These are phyloP conservation scores for Myotisia sp. DNA, from an alignment of 2,329 filamentous ascomycete genomes.

Conservation along the genomic window DNA sequence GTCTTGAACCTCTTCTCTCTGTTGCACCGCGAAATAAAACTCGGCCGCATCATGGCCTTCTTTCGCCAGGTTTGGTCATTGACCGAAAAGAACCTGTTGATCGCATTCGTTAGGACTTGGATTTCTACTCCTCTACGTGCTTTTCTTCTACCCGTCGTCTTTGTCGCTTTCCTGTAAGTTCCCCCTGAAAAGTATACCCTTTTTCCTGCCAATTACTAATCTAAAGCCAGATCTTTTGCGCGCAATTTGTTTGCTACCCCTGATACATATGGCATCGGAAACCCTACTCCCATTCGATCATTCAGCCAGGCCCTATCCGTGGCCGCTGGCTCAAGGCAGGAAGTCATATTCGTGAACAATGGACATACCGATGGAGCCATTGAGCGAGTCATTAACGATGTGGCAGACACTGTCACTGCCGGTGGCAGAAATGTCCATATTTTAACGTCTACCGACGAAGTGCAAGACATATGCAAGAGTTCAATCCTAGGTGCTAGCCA, in stretches of 20 bases:
- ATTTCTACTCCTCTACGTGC: slow-evolving; percentile 42
- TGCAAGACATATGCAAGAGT: slow-evolving; percentile 50
- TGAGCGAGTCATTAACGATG: slow-evolving; percentile 49
- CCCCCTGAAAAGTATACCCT: background rate
- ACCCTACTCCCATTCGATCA: slow-evolving; percentile 45
- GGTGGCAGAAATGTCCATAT: slow-evolving; percentile 32
- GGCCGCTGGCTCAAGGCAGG: slow-evolving; percentile 47
- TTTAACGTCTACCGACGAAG: slow-evolving; percentile 40
- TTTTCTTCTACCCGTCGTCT: slow-evolving; percentile 43
- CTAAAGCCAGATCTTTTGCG: slow-evolving; percentile 54
- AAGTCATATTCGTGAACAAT: slow-evolving; percentile 65
- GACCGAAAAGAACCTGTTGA: slow-evolving; percentile 42
- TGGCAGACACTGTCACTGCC: slow-evolving; percentile 44
- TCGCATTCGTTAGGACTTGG: slow-evolving; percentile 40
- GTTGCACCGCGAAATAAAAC: no score
- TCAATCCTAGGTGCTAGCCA: slow-evolving; percentile 51
- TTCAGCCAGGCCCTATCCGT: slow-evolving; percentile 49
- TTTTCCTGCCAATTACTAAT: no score
- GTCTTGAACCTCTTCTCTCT: slow-evolving; percentile 3
- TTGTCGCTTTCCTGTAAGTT: slow-evolving; percentile 32
- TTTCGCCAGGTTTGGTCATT: slow-evolving; percentile 42
- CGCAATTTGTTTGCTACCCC: slow-evolving; percentile 73
- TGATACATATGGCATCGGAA: slow-evolving; percentile 58
- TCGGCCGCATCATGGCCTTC: slow-evolving; percentile 22
- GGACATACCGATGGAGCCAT: slow-evolving; percentile 56